Evolutionary conservation across 176 grass and related monocot species (phyloP).

Genomic region (Canna indica): DNA sequence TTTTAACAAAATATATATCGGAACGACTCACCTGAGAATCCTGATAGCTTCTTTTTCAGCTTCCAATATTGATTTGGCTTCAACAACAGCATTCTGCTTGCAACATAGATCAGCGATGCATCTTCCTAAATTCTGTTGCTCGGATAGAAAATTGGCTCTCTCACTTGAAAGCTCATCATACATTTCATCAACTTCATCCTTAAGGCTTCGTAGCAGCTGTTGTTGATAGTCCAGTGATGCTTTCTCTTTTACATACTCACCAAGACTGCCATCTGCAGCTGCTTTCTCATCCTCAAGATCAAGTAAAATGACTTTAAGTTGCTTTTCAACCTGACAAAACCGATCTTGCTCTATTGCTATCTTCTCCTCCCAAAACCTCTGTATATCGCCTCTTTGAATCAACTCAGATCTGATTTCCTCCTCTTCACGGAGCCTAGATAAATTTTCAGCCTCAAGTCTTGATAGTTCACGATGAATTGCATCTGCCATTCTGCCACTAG

Average conservation of each 20-base stretch:
- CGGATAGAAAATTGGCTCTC: slow-evolving; percentile 38
- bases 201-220: slow-evolving; percentile 41
- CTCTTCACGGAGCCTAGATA: slow-evolving; percentile 41
- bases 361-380: slow-evolving; percentile 55
- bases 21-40: slow-evolving; percentile 65
- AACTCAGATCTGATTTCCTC: slow-evolving; percentile 78
- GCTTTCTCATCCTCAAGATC: slow-evolving; percentile 48
- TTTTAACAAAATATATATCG: too few relatives aligned
- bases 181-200: slow-evolving; percentile 61
- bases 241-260: slow-evolving; percentile 55
- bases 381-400: slow-evolving; percentile 63
- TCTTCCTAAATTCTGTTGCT: slow-evolving; percentile 42
- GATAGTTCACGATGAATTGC: slow-evolving; percentile 48
- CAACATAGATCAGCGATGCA: slow-evolving; percentile 32
- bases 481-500: slow-evolving; percentile 70
- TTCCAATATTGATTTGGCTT: slow-evolving; percentile 71
- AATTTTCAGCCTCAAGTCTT: slow-evolving; percentile 56
- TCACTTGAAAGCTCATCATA: slow-evolving; percentile 44
- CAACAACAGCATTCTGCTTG: slow-evolving; percentile 54
- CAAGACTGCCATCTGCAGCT: slow-evolving; percentile 31
- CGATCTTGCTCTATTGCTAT: slow-evolving; percentile 37
- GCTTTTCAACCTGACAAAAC: slow-evolving; percentile 30
- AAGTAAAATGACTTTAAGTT: slow-evolving; percentile 42
- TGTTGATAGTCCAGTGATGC: slow-evolving; percentile 39
- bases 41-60: slow-evolving; percentile 74